Evolutionary conservation across 495 filamentous ascomycete species (phyloP).

Genomic region (Neurospora intermedia): DNA sequence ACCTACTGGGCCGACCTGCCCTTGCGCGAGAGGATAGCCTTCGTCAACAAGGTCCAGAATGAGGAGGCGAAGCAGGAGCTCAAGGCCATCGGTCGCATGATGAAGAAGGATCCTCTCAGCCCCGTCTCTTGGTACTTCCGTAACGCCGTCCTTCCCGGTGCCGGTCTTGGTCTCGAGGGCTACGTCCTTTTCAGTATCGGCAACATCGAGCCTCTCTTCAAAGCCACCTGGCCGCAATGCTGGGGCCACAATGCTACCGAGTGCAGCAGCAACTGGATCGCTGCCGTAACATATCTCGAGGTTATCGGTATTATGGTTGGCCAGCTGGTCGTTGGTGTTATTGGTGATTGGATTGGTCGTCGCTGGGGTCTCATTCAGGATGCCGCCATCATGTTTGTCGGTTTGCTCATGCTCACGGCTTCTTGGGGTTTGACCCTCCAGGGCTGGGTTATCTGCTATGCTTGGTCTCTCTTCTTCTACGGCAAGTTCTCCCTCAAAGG

Average conservation of each 20-base stretch:
- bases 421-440: conserved; percentile 75
- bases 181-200: conserved; percentile 94
- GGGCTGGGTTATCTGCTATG: conserved; percentile 90
- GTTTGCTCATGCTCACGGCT: conserved; percentile 75
- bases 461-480: conserved; percentile 84
- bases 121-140: conserved; percentile 73
- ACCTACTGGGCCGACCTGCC: conserved; percentile 84
- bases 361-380: conserved; percentile 91
- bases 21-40: conserved; percentile 51
- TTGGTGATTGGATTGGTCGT: conserved; percentile 61
- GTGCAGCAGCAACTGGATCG: conserved; percentile 65
- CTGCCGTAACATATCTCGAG: conserved; percentile 74
- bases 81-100: conserved; percentile 58
- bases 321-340: conserved; percentile 62
- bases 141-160: conserved; percentile 82
- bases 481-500: conserved; percentile 26
- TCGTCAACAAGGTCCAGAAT: conserved; percentile 59
- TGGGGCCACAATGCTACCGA: conserved; percentile 49
- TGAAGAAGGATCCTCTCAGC: conserved; percentile 68
- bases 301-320: conserved; percentile 83
- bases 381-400: conserved; percentile 83
- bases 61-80: conserved; percentile 56
- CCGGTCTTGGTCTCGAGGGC: conserved; percentile 79
- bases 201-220: conserved; percentile 69
- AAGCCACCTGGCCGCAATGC: conserved; percentile 56